Conservation (phyloP, 139 green algal species). For the Mesotaenium endlicherianum region DNA sequence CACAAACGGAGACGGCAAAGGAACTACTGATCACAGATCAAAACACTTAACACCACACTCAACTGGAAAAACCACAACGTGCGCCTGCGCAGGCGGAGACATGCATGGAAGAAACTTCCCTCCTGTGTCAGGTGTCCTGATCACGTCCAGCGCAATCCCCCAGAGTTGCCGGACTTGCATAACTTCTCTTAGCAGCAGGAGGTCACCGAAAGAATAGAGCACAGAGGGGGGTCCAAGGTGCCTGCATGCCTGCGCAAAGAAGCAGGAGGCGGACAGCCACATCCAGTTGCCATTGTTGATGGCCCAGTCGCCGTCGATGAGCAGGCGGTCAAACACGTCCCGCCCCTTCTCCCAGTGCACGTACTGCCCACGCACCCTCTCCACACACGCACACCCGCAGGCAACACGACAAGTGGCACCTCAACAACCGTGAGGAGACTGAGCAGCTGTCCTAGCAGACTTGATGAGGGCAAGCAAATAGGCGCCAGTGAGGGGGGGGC, state of each 20-base stretch:
- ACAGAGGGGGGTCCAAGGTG: background rate
- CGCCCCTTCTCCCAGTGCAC: constrained; percentile 80
- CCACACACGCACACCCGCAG: background rate
- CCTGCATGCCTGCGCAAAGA: constrained; percentile 76
- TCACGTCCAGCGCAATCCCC: no score
- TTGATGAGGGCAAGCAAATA: background rate
- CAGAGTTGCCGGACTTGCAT: no score
- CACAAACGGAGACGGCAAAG: no score
- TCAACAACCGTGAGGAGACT: background rate
- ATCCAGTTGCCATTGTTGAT: constrained; percentile 91
- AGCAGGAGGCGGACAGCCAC: constrained; percentile 83
- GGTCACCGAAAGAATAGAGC: no score
- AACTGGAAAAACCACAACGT: no score
- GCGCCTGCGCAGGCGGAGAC: no score
- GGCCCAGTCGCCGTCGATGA: constrained; percentile 82
- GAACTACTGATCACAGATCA: no score
- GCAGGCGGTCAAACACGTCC: constrained; percentile 85
- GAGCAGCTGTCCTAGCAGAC: background rate
- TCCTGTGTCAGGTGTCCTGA: no score
- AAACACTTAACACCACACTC: no score
- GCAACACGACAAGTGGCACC: background rate
- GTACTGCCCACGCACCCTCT: constrained; percentile 19
- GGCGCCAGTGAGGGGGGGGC: background rate
- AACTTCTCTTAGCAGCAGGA: no score
- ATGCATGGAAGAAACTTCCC: no score